Evolutionary conservation across 176 grass and related monocot species (phyloP), one percentile per base, ranked within the genome.

Genomic region (Echinochloa phyllopogon): DNA sequence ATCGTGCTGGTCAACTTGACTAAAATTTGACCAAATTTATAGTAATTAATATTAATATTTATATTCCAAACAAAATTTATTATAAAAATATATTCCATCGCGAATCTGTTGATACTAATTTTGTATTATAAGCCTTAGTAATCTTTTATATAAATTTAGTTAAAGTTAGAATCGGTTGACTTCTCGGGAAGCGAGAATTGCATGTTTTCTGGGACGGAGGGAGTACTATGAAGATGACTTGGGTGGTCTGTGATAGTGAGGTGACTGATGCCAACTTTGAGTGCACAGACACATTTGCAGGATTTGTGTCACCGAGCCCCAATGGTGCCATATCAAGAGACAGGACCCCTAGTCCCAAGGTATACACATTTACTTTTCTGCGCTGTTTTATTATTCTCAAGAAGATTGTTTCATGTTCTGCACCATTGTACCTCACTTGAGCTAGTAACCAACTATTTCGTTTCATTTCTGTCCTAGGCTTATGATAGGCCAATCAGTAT

Each of bases 341-440:
- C 20, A 88, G 42, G 41, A 96, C 81, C 12, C 96, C 93, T 16
- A 92, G 84, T 74, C 84, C 88, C 29, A 84, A 90, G 93, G 93
- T 99, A 93, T 4, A 45, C 17, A 39, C 40, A n/a, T 29, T 3
- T 51, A 41, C 24, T 27, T 38, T 23, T 47, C 44, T 84, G 48
- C 2, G 16, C 57, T 65, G 13, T 49, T 77, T 44, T 17, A 18
- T 68, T 24, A 37, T 55, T 65, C 72, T 68, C 23, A 62, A 2
- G 52, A 55, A 77, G 52, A 15, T 37, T 76, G 13, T 39, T 78
- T 38, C 6, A 42, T 78, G 5, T 69, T 63, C 3, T 78, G 20
- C 58, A 44, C 9, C 21, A 21, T 2, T 76, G 24, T 39, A 64
- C 6, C 27, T 64, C 29, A 73, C 1, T 83, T 72, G 15, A 53